A percentile compares a stretch with the other conserved stretches of the same genome.
Conservation (phyloP, 1,284 basidiomycete genomes). For the Vanrija sp. region DNA sequence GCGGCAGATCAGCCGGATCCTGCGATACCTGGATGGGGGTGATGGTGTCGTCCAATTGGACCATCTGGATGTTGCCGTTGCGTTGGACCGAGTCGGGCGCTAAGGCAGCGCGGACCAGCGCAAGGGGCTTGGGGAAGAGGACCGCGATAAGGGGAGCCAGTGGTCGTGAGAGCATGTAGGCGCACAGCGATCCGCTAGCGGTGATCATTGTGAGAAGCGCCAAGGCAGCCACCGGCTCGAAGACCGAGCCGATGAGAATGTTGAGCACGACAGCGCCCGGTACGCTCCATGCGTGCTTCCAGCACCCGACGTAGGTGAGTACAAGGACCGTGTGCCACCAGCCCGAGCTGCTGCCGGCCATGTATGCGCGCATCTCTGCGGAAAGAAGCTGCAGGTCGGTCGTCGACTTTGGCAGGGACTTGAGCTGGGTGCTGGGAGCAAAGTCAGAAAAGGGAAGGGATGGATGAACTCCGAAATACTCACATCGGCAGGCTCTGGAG, state of each 20-base stretch:
- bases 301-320: slow-evolving; percentile 74
- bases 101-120: slow-evolving; percentile 55
- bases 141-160: slow-evolving; percentile 74
- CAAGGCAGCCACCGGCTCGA: slow-evolving; percentile 74
- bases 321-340: slow-evolving; percentile 60
- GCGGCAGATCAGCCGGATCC: slow-evolving; percentile 25
- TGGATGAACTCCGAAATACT: slow-evolving; percentile 14
- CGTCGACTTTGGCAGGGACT: slow-evolving; percentile 46
- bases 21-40: slow-evolving; percentile 36
- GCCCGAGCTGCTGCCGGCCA: slow-evolving; percentile 38
- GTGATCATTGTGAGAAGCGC: slow-evolving; percentile 74
- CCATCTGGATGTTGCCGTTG: not conserved
- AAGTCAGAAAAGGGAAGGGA: no score
- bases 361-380: slow-evolving; percentile 47
- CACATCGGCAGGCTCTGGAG: slow-evolving; percentile 48
- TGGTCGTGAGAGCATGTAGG: slow-evolving; percentile 73
- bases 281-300: slow-evolving; percentile 93
- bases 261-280: slow-evolving; percentile 90
- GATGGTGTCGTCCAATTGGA: slow-evolving; percentile 37
- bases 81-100: slow-evolving; percentile 31
- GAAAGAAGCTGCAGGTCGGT: slow-evolving; percentile 49
- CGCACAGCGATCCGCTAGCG: slow-evolving; percentile 74
- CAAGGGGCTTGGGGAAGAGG: slow-evolving; percentile 74
- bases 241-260: slow-evolving; percentile 79
- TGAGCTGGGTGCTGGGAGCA: slow-evolving; percentile 35